phyloP scores from a whole-genome alignment of 2,329 filamentous ascomycete species.

The Phialophora tarda region DNA sequence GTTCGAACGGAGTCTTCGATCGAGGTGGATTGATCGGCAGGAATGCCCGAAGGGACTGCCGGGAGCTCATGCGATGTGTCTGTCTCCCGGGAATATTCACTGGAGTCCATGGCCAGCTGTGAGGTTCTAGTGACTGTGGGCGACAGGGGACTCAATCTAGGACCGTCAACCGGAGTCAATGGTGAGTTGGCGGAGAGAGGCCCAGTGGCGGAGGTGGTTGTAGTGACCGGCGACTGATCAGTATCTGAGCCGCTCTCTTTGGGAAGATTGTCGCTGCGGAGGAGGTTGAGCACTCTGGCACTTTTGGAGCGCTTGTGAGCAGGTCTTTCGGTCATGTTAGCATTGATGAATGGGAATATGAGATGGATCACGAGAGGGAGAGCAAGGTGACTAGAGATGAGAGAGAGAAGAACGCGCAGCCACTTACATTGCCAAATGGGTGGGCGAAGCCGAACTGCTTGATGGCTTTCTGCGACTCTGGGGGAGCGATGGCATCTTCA shows the following conservation, averaged over 20 bases:
- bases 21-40: constrained; percentile 52
- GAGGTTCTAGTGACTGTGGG: constrained; percentile 41
- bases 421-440: constrained; percentile 19
- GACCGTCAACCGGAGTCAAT: constrained; percentile 26
- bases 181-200: constrained; percentile 29
- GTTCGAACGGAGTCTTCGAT: constrained; percentile 94
- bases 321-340: constrained; percentile 42
- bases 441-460: constrained; percentile 17
- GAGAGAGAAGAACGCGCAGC: constrained; percentile 3
- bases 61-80: constrained; percentile 43
- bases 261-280: constrained; percentile 59
- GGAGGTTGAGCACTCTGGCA: constrained; percentile 59
- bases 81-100: constrained; percentile 42
- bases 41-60: constrained; percentile 42
- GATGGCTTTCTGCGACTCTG: constrained; percentile 14
- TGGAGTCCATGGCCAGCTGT: constrained; percentile 40
- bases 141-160: constrained; percentile 32
- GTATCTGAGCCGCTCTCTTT: constrained; percentile 47
- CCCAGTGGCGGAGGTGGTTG: constrained; percentile 29
- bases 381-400: constrained; percentile 7
- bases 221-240: constrained; percentile 36
- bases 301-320: constrained; percentile 62
- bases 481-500: constrained; percentile 18
- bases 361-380: neutral
- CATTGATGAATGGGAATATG: constrained; percentile 8